Base-by-base conservation (phyloP, 257 asterid species). In the Solanum raphanifolium region DNA sequence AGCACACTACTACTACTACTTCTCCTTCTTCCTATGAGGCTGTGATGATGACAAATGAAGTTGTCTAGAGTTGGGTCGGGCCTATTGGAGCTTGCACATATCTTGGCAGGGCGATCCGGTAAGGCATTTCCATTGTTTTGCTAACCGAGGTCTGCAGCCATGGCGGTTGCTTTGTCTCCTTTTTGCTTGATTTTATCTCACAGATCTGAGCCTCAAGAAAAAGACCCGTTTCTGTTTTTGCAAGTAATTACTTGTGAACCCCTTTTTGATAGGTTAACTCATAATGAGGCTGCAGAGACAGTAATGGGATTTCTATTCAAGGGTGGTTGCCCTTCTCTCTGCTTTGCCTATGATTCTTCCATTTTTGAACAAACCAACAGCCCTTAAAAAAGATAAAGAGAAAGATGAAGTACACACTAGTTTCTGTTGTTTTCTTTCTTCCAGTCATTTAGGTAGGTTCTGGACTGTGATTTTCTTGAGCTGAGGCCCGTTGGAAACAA, bases 281-380 rank as follows among this genome's bases (percentile, higher is more conserved):
- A 41, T 32, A 36, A 66, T 35, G 87, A 84, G 87, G 87, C 38
- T 11, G 31, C 58, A 62, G 78, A 84, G 79, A 75, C 10, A n/a
- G 79, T n/a, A 31, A 65, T 43, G 88, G 91, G 91, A 43, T 74
- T 88, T 88, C 88, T 78, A 75, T 60, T 78, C 6, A 84, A 89
- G 93, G 95, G 95, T 79, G 92, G 94, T 93, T 93, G 91, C 91
- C 93, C 90, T 73, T 73, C 90, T 92, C 87, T 91, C 90, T 89
- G 91, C 69, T 27, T 79, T 25, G 91, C 93, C 93, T 8, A 74
- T 81, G 89, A 72, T 86, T 88, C 60, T 66, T 68, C 12, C 41
- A 10, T 5, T 25, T 38, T 39, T 58, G 2, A 75, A 69, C 58
- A n/a, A 89, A 86, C 72, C 69, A 89, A 89, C 89, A 83, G 71